Evolutionary conservation across 768 basidiomycete species (phyloP).

Genomic region (Mycena pura): DNA sequence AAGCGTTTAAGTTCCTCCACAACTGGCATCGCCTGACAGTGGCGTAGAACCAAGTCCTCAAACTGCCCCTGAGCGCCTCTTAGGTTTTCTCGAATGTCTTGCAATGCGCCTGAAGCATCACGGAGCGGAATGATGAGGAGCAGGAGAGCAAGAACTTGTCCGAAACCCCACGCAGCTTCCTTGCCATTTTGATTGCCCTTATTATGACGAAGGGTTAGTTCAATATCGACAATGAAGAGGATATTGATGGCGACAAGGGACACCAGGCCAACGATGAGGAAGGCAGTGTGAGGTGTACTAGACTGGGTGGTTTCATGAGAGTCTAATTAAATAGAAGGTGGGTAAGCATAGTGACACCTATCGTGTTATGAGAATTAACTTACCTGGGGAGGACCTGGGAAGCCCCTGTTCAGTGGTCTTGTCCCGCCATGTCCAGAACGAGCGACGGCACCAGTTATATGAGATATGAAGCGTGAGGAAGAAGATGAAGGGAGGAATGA

Average conservation of each 20-base stretch:
- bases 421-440: background rate
- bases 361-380: too few species aligned
- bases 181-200: background rate
- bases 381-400: background rate
- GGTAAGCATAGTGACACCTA: too few species aligned
- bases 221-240: background rate
- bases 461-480: background rate
- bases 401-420: too few species aligned
- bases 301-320: too few species aligned
- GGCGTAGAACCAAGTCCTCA: background rate
- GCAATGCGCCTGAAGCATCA: background rate
- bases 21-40: background rate
- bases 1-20: background rate
- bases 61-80: background rate
- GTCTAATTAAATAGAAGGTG: too few species aligned
- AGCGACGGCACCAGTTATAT: background rate
- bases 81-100: background rate
- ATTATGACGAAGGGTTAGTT: background rate
- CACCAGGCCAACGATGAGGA: background rate
- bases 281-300: background rate
- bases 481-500: conserved; percentile 3
- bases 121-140: background rate
- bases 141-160: background rate
- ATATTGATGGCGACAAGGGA: background rate
- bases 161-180: background rate